Base-by-base conservation (phyloP, 2,329 filamentous ascomycete species). In the Leptodontidium sp. region DNA sequence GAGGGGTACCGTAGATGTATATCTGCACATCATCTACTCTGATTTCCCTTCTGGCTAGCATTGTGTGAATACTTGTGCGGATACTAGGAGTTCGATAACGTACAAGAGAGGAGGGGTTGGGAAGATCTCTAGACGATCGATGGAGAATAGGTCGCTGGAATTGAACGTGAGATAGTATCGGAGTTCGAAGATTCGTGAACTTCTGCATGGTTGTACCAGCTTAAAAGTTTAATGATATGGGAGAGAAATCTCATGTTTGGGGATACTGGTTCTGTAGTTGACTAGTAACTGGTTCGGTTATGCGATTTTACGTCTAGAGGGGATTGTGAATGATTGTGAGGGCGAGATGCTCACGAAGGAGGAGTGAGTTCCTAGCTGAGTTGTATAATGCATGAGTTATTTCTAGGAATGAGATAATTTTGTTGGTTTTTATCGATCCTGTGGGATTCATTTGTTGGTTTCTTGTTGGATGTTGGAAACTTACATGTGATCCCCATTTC, bases 111-210 rank as follows among this genome's bases (percentile, higher is more conserved):
- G 47, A 11, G n/a, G 47, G 1, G 47, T 24, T 17, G 47, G 47
- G n/a, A 9, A n/a, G n/a, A 50, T 24, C n/a, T 50, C 47, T 24
- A 50, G n/a, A 11, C 47, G n/a, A 5, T 21, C 17, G 21, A 50
- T 50, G 7, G 47, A 50, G n/a, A 50, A 50, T 21, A 50, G n/a
- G 47, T 50, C 47, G 47, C 17, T 50, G 47, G 47, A n/a, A 50
- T 50, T 21, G 47, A 50, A 3, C 43, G 17, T 3, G 43, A 47
- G 43, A 47, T 6, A 2, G 43, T 7, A 17, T 47, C 7, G 15
- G 43, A n/a, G 12, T 6, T 47, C 15, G 14, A 6, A 5, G 12
- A 47, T 40, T 40, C 38, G 11, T 40, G 38, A 2, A 40, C 5
- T 12, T 40, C 8, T 11, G 38, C 38, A 11, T 9, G 38, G 15